Evolutionary conservation across 1,284 basidiomycete genomes (phyloP), one percentile per base, ranked within the genome.

Genomic region (Coriolopsis trogii): DNA sequence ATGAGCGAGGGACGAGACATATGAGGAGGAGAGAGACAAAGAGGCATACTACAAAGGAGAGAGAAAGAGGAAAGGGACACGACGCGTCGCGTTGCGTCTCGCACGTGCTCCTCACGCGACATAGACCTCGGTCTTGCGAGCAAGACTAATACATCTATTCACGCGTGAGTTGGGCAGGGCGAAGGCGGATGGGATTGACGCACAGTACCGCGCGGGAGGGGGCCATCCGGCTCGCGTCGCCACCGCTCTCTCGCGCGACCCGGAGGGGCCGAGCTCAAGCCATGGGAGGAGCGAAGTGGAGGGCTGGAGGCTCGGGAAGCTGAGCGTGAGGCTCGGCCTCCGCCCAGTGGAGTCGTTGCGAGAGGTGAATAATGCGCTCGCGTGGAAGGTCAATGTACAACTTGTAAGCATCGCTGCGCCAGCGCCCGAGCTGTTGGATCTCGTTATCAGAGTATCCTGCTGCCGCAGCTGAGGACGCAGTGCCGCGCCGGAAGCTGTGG

Each of bases 361-460:
- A 70, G 23, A 72, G 60, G 18, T 63, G 57, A 15, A 70, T 58
- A 20, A 69, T 48, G 5, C 60, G 52, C 18, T 61, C 45, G 1
- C 26, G 38, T 2, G 61, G 51, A 15, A 61, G 39, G n/a, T 71
- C 69, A 18, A 71, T 61, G 49, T 73, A 71, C 0, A 71, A 56
- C 46, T 69, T 70, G 61, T 68, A 71, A 1, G 65, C 60, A 37
- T 73, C 63, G 46, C 68, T 71, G 4, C 61, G 53, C 71, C 70
- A 73, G 5, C 65, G 57, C 1, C 71, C 66, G 1, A 73, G 58
- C n/a, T 67, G 62, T 41, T 72, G 68, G 23, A 73, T 71, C 41
- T 73, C 65, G 38, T 71, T 58, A 26, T 71, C 64, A 1, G 61
- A 55, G 43, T 57, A 68, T 1, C 70, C 70, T 1, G 60, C 67